Base-by-base conservation (phyloP, 2,329 filamentous ascomycete species). In the Pseudohalonectria lignicola region DNA sequence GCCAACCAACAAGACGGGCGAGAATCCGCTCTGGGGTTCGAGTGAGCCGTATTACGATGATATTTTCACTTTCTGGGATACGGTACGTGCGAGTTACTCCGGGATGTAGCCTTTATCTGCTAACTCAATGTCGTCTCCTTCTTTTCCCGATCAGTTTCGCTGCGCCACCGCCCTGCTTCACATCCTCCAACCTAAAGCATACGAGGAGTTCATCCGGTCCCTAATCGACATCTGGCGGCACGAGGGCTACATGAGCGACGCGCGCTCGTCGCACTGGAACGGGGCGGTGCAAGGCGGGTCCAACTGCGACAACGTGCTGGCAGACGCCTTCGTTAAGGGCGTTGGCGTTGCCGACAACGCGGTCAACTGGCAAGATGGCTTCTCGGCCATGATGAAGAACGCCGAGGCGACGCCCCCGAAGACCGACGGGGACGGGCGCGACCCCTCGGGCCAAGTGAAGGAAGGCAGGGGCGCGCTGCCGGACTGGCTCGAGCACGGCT, bases 221-320 rank as follows among this genome's bases (percentile, higher is more conserved):
- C 59, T 83, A 33, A 73, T 86, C 39, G 79, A 84, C 45, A 73
- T 82, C 47, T 85, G 74, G 71, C 62, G 74, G 39, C 58, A 76
- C 42, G 75, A 78, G 6, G 76, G 76, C 4, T 83, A 69, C 46
- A 62, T 81, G 49, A 77, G 78, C 1, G 78, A 82, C 47, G 79
- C 66, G 0, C 71, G 79, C 9, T 82, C 76, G 0, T 80, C 74
- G 2, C 78, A 82, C 54, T 80, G 64, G 60, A 85, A 82, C 43
- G 81, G 81, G 6, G 71, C 73, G 11, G 72, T 75, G 0, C 80
- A 85, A 51, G 80, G 78, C 11, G 81, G 81, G 7, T 79, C 73
- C 9, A 84, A 84, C 48, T 71, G 73, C 4, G 80, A 86, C 51
- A 84, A 81, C 41, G 70, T 86, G 4, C 69, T 86, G n/a, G 80